These are phyloP conservation scores for Cryptococcus hybrid DNA, from an alignment of 1,284 basidiomycete genomes.

Conservation along the genomic window DNA sequence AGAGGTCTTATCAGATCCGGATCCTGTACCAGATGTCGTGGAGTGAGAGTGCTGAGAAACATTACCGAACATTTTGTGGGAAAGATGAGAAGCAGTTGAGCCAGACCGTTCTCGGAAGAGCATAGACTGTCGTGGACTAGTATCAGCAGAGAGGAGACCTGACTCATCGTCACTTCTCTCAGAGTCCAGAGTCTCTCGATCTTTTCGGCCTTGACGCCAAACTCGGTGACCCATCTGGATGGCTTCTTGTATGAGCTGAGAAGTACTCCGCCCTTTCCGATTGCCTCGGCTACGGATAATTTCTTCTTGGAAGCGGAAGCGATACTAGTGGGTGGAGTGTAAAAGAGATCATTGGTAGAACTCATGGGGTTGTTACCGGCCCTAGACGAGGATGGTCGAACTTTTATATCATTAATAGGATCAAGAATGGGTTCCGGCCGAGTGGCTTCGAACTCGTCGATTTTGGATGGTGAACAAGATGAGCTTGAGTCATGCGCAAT, in stretches of 20 bases:
- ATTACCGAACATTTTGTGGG: not conserved
- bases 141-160: slow-evolving; percentile 4
- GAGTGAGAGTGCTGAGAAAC: not conserved
- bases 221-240: slow-evolving; percentile 5
- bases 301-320: slow-evolving; percentile 9
- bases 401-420: not conserved
- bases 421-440: slow-evolving; percentile 11
- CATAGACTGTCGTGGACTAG: slow-evolving; percentile 1
- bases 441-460: not conserved
- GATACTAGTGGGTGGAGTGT: slow-evolving; percentile 13
- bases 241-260: slow-evolving; percentile 6
- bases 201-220: slow-evolving; percentile 8
- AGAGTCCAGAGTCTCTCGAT: slow-evolving; percentile 2
- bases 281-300: slow-evolving; percentile 4
- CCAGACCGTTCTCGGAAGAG: slow-evolving; percentile 3
- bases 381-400: slow-evolving; percentile 2
- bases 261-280: not conserved
- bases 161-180: slow-evolving; percentile 11
- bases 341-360: slow-evolving; percentile 14
- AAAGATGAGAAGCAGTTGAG: slow-evolving; percentile 3
- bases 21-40: no score
- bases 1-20: not conserved
- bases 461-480: not conserved
- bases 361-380: slow-evolving; percentile 5
- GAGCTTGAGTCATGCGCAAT: not conserved